These are phyloP conservation scores for Linderniella brevidens DNA, from an alignment of 257 asterid species.

Conservation along the genomic window DNA sequence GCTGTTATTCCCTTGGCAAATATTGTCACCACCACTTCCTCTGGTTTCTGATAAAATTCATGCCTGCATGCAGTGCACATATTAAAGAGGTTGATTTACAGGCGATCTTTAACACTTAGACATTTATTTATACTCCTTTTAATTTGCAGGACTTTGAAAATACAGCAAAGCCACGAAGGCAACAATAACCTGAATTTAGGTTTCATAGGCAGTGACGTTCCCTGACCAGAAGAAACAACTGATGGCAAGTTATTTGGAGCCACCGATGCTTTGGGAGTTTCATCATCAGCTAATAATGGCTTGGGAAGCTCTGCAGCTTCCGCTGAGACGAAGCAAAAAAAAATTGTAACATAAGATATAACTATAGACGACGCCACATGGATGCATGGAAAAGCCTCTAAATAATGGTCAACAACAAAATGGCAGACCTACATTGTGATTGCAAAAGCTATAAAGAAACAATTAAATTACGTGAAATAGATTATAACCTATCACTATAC, in stretches of 20 bases:
- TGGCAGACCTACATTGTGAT: too few relatives aligned
- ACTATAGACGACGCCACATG: neutral
- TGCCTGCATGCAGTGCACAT: slow-evolving; percentile 31
- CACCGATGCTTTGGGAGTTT: slow-evolving; percentile 13
- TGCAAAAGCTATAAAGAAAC: too few relatives aligned
- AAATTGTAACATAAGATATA: slow-evolving; percentile 6
- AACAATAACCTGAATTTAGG: slow-evolving; percentile 53
- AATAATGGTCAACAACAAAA: too few relatives aligned
- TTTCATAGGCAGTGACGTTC: slow-evolving; percentile 23
- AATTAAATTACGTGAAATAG: too few relatives aligned
- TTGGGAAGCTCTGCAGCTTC: slow-evolving; percentile 43
- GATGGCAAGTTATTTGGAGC: slow-evolving; percentile 21
- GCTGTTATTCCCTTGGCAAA: slow-evolving; percentile 81
- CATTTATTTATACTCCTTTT: too few relatives aligned
- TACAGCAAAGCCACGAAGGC: neutral
- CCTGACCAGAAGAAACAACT: slow-evolving; percentile 20
- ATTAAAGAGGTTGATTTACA: too few relatives aligned
- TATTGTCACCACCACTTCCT: slow-evolving; percentile 82
- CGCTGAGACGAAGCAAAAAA: slow-evolving; percentile 24
- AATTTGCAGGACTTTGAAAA: too few relatives aligned
- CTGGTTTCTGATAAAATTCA: slow-evolving; percentile 87
- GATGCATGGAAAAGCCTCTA: too few relatives aligned
- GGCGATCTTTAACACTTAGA: too few relatives aligned
- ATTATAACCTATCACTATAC: too few relatives aligned
- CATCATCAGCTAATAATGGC: slow-evolving; percentile 15